Evolutionary conservation across 1,284 basidiomycete genomes (phyloP).

Genomic region (Tranzscheliella williamsii): DNA sequence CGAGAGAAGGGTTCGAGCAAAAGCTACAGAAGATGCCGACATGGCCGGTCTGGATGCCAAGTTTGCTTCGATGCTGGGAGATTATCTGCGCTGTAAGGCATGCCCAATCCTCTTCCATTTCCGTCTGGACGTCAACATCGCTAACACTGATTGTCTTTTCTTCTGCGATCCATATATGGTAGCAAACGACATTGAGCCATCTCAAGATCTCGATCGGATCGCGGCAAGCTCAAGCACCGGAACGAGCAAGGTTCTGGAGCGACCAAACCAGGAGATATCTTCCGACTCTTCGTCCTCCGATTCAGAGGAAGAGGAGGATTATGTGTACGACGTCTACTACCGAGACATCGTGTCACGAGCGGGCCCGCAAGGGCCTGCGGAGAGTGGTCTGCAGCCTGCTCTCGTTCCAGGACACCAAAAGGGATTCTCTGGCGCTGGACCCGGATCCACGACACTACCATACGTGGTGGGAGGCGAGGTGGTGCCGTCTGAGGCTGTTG

Average conservation of each 20-base stretch:
- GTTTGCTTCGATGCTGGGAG: constrained; percentile 46
- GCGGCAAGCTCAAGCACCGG: not conserved
- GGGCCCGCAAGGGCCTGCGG: constrained; percentile 23
- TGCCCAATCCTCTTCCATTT: too few species aligned
- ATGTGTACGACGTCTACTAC: constrained; percentile 59
- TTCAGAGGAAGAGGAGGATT: constrained; percentile 40
- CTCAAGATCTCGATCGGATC: constrained; percentile 26
- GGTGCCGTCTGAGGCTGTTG: constrained; percentile 15
- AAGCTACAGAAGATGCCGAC: constrained; percentile 9
- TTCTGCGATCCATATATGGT: too few species aligned
- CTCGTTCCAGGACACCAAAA: constrained; percentile 35
- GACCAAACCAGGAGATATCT: not conserved
- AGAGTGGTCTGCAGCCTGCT: constrained; percentile 22
- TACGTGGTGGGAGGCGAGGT: constrained; percentile 32
- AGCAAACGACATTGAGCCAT: constrained; percentile 36
- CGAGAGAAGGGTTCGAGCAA: too few species aligned
- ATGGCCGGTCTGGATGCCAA: constrained; percentile 41
- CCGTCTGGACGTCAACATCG: too few species aligned
- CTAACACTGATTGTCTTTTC: not conserved
- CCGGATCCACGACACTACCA: constrained; percentile 22
- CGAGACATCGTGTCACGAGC: constrained; percentile 39
- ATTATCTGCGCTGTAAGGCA: constrained; percentile 39
- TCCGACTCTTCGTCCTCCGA: constrained; percentile 1
- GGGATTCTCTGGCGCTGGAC: constrained; percentile 12
- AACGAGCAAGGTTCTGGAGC: not conserved